Conservation (phyloP, 441 rosid genomes). For the Kokia cookei region DNA sequence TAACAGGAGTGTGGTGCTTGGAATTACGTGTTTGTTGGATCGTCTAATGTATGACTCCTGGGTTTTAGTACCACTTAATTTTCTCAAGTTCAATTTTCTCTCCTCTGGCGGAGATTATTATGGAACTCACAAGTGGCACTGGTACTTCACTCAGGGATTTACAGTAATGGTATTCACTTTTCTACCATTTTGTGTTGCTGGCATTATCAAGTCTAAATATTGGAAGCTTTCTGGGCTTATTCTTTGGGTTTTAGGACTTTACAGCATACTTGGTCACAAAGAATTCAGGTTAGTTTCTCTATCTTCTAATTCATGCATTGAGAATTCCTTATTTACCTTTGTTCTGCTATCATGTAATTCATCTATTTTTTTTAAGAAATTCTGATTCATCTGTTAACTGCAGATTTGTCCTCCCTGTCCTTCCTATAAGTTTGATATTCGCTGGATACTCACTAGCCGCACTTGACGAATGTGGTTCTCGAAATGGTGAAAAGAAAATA, state of each 20-base stretch:
- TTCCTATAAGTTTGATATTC: slow-evolving; percentile 81
- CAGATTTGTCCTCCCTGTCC: slow-evolving; percentile 94
- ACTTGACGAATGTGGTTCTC: slow-evolving; percentile 32
- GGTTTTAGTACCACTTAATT: slow-evolving; percentile 85
- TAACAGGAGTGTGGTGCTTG: slow-evolving; percentile 64
- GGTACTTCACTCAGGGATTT: slow-evolving; percentile 96
- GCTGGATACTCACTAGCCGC: slow-evolving; percentile 70
- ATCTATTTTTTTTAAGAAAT: too few species aligned
- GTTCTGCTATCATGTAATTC: slow-evolving; percentile 14
- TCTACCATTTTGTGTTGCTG: slow-evolving; percentile 67
- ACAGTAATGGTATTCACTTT: slow-evolving; percentile 81
- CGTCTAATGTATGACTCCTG: slow-evolving; percentile 77
- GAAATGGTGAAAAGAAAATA: slow-evolving; percentile 23
- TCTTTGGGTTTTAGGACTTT: slow-evolving; percentile 68
- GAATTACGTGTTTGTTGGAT: slow-evolving; percentile 58
- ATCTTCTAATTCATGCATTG: not conserved
- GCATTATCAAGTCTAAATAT: slow-evolving; percentile 47
- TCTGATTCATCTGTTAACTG: slow-evolving; percentile 25
- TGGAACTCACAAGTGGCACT: slow-evolving; percentile 97
- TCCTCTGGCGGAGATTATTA: slow-evolving; percentile 91
- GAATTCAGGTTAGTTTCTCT: slow-evolving; percentile 66
- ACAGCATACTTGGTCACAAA: slow-evolving; percentile 81
- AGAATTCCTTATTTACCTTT: slow-evolving; percentile 1
- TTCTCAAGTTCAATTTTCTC: slow-evolving; percentile 89
- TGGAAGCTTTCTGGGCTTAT: slow-evolving; percentile 76